Percentiles rank a stretch among this genome's conserved stretches.
phyloP scores from a whole-genome alignment of 2,329 filamentous ascomycete species.

The Aspergillus cejpii region DNA sequence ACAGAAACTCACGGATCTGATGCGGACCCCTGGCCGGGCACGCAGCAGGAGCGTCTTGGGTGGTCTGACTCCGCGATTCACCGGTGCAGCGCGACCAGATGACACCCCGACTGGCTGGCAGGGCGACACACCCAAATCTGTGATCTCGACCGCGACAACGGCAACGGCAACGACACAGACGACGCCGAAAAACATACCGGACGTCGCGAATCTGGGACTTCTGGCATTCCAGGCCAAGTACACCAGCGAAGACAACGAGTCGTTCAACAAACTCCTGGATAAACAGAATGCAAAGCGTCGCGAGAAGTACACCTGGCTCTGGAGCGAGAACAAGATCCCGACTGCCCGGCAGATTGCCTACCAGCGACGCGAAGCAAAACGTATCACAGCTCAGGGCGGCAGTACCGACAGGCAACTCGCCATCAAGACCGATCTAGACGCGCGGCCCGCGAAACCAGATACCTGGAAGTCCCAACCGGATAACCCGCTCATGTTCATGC shows the following conservation, averaged over 20 bases:
- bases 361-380: conserved; percentile 55
- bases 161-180: conserved; percentile 24
- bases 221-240: conserved; percentile 85
- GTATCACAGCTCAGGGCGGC: conserved; percentile 59
- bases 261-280: conserved; percentile 87
- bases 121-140: conserved; percentile 67
- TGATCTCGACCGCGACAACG: conserved; percentile 38
- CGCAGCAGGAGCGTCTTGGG: conserved; percentile 10
- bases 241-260: conserved; percentile 96
- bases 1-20: conserved; percentile 64
- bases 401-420: conserved; percentile 54
- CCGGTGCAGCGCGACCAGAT: conserved; percentile 7
- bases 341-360: conserved; percentile 56
- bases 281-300: conserved; percentile 78
- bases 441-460: conserved; percentile 69
- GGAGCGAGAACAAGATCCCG: conserved; percentile 75
- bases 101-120: conserved; percentile 47
- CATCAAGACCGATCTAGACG: conserved; percentile 57
- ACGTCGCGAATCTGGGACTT: conserved; percentile 69
- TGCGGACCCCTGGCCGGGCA: conserved; percentile 63
- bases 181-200: conserved; percentile 48
- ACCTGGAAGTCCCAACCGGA: conserved; percentile 67
- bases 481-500: conserved; percentile 79
- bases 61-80: conserved; percentile 52
- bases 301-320: conserved; percentile 83